These are phyloP conservation scores for Penicillium egyptiacum DNA, from an alignment of 495 filamentous ascomycete genomes.

Conservation along the genomic window DNA sequence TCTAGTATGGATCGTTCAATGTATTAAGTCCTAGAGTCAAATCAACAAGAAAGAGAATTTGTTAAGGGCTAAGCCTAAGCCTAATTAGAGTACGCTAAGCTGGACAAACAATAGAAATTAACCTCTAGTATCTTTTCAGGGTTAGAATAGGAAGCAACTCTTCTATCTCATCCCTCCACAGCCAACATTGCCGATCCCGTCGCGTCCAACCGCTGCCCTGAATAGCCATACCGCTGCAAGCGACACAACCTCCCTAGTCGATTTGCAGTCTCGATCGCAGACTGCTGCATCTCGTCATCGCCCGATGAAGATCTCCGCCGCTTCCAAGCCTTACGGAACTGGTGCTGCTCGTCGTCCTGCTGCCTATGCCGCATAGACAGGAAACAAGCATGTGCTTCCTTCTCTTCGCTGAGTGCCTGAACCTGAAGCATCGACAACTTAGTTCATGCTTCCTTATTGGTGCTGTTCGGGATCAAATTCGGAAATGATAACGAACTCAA, in stretches of 20 bases:
- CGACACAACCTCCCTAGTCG: constrained; percentile 20
- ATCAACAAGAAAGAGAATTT: no score
- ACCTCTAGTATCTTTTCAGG: not conserved
- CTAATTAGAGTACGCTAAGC: not conserved
- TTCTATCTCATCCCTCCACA: constrained; percentile 12
- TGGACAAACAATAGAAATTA: not conserved
- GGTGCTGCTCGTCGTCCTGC: constrained; percentile 39
- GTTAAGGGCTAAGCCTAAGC: no score
- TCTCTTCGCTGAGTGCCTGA: constrained; percentile 39
- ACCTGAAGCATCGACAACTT: constrained; percentile 25
- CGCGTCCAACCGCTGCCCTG: constrained; percentile 12
- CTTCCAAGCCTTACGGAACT: constrained; percentile 44
- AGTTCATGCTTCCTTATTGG: not conserved
- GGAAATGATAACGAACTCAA: not conserved
- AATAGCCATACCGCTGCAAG: constrained; percentile 19
- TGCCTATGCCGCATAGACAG: constrained; percentile 38
- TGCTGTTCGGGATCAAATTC: not conserved
- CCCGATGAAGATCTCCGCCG: constrained; percentile 21
- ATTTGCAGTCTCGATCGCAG: constrained; percentile 4
- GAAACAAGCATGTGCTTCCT: constrained; percentile 40
- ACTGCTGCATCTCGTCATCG: constrained; percentile 1
- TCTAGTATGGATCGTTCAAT: no score
- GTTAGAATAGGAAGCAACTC: not conserved
- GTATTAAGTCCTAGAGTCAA: no score
- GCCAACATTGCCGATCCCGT: constrained; percentile 16